Evolutionary conservation across 2,329 filamentous ascomycete species (phyloP).

Genomic region (Hypoxylon sp.): DNA sequence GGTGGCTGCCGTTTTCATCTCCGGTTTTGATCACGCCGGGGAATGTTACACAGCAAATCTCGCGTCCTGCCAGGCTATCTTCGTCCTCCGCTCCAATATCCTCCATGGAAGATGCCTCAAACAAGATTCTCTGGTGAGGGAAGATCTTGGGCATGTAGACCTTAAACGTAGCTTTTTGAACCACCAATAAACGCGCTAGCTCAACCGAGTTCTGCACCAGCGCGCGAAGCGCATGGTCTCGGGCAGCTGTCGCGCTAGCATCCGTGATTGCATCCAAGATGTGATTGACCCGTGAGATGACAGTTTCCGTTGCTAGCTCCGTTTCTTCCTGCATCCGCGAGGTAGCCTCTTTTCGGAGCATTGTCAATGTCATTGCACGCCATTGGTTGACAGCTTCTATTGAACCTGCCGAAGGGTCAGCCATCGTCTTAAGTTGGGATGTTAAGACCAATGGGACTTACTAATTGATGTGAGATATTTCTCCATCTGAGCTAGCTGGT

Average conservation of each 20-base stretch:
- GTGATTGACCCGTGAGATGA: constrained; percentile 61
- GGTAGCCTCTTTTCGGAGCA: constrained; percentile 66
- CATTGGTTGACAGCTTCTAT: constrained; percentile 71
- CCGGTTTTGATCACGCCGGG: constrained; percentile 73
- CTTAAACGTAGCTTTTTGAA: constrained; percentile 69
- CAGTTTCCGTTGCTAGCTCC: constrained; percentile 54
- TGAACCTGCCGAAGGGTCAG: constrained; percentile 53
- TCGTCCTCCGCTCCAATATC: constrained; percentile 73
- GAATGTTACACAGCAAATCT: constrained; percentile 72
- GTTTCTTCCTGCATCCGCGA: constrained; percentile 62
- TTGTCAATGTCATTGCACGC: constrained; percentile 72
- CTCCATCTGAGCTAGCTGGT: constrained; percentile 63
- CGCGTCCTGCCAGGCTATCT: constrained; percentile 62
- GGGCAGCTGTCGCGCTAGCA: constrained; percentile 54
- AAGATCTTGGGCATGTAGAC: constrained; percentile 66
- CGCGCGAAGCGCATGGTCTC: constrained; percentile 65
- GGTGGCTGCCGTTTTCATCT: constrained; percentile 71
- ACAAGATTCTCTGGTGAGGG: constrained; percentile 66
- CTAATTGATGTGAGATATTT: constrained; percentile 57
- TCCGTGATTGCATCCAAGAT: constrained; percentile 64
- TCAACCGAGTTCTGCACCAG: constrained; percentile 66
- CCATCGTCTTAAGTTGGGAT: constrained; percentile 26
- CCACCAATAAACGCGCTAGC: constrained; percentile 66
- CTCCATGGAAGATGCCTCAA: constrained; percentile 72
- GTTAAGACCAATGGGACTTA: constrained; percentile 45